phyloP scores from a whole-genome alignment of 495 filamentous ascomycete species.

The Penicillium atrosanguineum region DNA sequence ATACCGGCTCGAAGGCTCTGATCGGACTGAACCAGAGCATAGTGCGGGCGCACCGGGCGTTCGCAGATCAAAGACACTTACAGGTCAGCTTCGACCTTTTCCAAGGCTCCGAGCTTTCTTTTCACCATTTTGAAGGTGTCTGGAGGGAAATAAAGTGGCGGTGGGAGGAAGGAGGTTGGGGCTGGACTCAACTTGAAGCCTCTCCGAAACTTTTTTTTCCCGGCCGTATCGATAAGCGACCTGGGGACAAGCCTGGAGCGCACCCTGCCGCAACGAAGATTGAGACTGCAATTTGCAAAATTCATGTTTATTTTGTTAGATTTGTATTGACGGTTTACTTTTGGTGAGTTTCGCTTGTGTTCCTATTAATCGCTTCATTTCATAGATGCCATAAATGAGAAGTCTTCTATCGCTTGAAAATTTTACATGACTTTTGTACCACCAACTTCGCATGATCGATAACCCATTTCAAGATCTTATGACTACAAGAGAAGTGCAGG shows the following conservation, averaged over 20 bases:
- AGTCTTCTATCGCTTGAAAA: background rate
- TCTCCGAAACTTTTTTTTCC: conserved; percentile 42
- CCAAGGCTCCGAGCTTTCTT: conserved; percentile 82
- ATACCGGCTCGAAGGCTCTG: conserved; percentile 4
- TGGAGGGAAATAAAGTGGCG: conserved; percentile 4
- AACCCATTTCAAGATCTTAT: background rate
- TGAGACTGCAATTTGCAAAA: background rate
- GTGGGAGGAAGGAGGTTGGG: conserved; percentile 21
- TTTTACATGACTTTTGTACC: background rate
- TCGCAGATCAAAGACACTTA: conserved; percentile 33
- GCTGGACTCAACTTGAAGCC: conserved; percentile 5
- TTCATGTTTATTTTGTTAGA: background rate
- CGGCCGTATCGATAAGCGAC: conserved; percentile 50
- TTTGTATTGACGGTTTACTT: background rate
- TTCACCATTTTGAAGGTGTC: conserved; percentile 60
- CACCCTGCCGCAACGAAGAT: background rate
- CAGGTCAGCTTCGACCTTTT: conserved; percentile 93
- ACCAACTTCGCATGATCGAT: background rate
- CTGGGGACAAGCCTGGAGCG: background rate
- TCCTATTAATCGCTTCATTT: background rate
- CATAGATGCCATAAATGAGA: background rate
- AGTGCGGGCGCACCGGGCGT: conserved; percentile 18
- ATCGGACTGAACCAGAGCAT: background rate
- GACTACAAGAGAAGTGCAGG: background rate
- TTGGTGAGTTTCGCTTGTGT: background rate